Percentiles rank a stretch among this genome's conserved stretches.
phyloP scores from a whole-genome alignment of 2,329 filamentous ascomycete genomes.

The Trichoderma endophyticum region DNA sequence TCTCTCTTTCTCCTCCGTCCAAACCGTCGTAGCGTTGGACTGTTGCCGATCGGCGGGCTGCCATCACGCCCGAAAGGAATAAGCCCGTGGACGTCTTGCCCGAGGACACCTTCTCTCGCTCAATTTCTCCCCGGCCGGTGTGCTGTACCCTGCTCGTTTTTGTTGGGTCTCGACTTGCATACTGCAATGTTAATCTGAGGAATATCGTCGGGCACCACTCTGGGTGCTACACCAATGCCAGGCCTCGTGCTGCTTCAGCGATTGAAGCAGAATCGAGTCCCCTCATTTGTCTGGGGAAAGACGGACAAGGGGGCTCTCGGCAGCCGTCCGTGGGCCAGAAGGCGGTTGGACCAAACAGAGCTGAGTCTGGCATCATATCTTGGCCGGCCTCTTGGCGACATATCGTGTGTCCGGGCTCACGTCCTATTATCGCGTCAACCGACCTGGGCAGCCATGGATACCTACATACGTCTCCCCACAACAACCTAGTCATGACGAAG shows the following conservation, averaged over 20 bases:
- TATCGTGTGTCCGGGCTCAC: not conserved
- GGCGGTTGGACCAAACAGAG: not conserved
- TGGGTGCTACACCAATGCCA: conserved; percentile 2
- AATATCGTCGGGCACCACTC: conserved; percentile 12
- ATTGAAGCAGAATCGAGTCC: not conserved
- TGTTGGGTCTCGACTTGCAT: not conserved
- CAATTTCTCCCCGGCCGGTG: not conserved
- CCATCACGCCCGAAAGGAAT: conserved; percentile 2
- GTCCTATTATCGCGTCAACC: conserved; percentile 13
- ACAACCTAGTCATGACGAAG: not conserved
- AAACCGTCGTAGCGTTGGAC: not conserved
- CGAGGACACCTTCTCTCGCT: not conserved
- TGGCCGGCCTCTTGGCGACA: conserved; percentile 4
- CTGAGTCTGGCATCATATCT: not conserved
- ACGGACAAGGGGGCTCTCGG: not conserved
- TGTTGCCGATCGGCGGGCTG: conserved; percentile 5
- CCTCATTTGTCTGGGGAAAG: conserved; percentile 6
- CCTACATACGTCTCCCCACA: not conserved
- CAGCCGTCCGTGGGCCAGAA: not conserved
- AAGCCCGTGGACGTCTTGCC: not conserved
- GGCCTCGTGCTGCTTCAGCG: not conserved
- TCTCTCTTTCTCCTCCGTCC: not conserved
- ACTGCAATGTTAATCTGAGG: conserved; percentile 3
- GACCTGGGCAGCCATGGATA: not conserved
- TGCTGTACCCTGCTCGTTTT: not conserved